Percentiles rank a stretch among this genome's conserved stretches.
These are phyloP conservation scores for Melampsora abietis-canadensis DNA, from an alignment of 1,284 basidiomycete species.

Conservation along the genomic window DNA sequence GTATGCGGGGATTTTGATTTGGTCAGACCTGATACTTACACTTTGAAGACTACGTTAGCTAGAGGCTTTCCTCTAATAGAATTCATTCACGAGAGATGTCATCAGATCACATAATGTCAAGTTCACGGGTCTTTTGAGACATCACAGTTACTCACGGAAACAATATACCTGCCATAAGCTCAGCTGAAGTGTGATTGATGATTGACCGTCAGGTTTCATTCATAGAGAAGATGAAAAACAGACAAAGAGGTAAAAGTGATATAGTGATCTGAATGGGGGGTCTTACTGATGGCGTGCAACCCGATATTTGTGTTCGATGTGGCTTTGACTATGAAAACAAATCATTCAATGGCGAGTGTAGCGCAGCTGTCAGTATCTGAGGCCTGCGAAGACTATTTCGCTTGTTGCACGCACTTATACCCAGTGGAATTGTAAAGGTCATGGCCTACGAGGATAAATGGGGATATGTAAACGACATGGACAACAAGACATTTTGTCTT, in stretches of 20 bases:
- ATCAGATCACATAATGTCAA: background rate
- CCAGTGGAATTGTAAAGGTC: slow-evolving; percentile 34
- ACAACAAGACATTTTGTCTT: background rate
- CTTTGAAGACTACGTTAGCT: slow-evolving; percentile 37
- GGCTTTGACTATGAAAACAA: slow-evolving; percentile 15
- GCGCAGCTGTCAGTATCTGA: background rate
- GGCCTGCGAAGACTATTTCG: background rate
- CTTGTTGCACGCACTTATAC: slow-evolving; percentile 16
- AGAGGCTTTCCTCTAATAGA: slow-evolving; percentile 14
- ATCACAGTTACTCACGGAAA: slow-evolving; percentile 28
- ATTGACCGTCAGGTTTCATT: background rate
- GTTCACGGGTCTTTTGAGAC: background rate
- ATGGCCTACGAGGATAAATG: slow-evolving; percentile 17
- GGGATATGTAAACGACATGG: background rate
- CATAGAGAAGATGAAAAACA: background rate
- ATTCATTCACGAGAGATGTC: background rate
- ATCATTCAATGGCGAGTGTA: background rate
- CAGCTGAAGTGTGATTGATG: background rate
- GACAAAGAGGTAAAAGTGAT: background rate
- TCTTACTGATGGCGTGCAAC: slow-evolving; percentile 34
- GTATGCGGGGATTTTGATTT: background rate
- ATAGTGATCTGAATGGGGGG: background rate
- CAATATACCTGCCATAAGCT: slow-evolving; percentile 35
- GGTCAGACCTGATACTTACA: slow-evolving; percentile 11
- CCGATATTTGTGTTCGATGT: slow-evolving; percentile 30